Percentiles rank a stretch among this genome's conserved stretches.
phyloP scores from a whole-genome alignment of 768 basidiomycete species.

The Suillus spraguei region DNA sequence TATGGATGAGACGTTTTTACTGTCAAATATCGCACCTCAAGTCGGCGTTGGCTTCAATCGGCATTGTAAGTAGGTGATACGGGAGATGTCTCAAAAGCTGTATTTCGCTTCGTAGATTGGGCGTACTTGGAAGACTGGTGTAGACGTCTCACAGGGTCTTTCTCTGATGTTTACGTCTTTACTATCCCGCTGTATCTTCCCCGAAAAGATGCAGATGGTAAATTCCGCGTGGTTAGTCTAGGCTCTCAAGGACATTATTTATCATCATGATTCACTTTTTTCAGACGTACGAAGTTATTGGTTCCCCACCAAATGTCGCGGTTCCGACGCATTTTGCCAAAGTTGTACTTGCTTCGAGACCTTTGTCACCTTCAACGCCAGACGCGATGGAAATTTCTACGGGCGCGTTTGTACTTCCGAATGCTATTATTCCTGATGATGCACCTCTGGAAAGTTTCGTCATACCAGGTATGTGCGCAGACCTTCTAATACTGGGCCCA shows the following conservation, averaged over 20 bases:
- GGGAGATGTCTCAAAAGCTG: neutral
- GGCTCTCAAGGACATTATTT: neutral
- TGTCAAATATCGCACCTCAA: constrained; percentile 98
- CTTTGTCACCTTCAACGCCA: constrained; percentile 72
- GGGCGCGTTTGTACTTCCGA: constrained; percentile 96
- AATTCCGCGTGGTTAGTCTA: constrained; percentile 87
- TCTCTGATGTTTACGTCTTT: constrained; percentile 96
- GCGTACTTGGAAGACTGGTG: constrained; percentile 97
- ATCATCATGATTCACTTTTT: neutral
- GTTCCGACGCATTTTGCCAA: constrained; percentile 99
- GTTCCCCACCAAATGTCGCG: constrained; percentile 82
- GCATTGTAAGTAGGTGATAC: constrained; percentile 65
- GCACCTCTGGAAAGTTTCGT: constrained; percentile 79
- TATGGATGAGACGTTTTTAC: constrained; percentile 95
- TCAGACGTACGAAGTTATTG: constrained; percentile 94
- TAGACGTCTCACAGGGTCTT: constrained; percentile 80
- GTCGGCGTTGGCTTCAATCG: constrained; percentile 97
- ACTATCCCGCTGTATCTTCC: constrained; percentile 98
- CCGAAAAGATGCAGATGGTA: constrained; percentile 81
- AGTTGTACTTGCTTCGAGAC: constrained; percentile 80
- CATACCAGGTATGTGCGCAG: constrained; percentile 63
- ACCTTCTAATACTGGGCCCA: neutral
- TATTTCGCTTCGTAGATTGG: constrained; percentile 65
- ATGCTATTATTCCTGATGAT: constrained; percentile 88
- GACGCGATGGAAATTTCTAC: constrained; percentile 75